Evolutionary conservation across 495 filamentous ascomycete species (phyloP), one percentile per base, ranked within the genome.

Genomic region (Symbiotaphrina buchneri): DNA sequence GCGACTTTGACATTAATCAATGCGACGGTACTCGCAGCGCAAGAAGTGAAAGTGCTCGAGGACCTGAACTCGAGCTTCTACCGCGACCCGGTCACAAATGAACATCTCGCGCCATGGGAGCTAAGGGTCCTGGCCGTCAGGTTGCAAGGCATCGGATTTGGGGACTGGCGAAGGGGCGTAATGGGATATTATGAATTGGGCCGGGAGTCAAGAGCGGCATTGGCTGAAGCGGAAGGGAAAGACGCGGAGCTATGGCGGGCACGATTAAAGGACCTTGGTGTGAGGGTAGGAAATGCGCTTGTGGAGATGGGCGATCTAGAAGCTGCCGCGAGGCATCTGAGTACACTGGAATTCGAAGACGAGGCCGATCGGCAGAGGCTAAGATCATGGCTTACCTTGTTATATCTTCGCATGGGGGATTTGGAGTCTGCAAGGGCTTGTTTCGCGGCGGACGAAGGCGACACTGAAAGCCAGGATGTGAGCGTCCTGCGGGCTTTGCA

Each of bases 241-340:
- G 61, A 62, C 20, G 51, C 53, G 8, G 45, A 54, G 30, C 38
- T 74, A 23, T 95, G 85, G 87, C 62, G 56, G 39, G 48, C 48
- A 1, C 38, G 87, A 24, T 49, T 93, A 3, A 50, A 49, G 6
- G 81, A 93, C 31, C 51, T 92, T 0, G 84, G 84, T 0, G 47
- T 92, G 6, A 49, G 74, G 28, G 77, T 79, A 6, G 84, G 71
- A 0, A 78, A 80, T 42, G 71, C 74, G 18, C 45, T 95, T 31
- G 61, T 93, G 3, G 84, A 94, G 53, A 91, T 91, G 79, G 80
- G 81, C 5, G 83, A 95, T 47, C 43, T 85, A 2, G 65, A 68
- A 31, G 74, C 71, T 5, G 87, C 84, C 2, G 62, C 48, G n/a
- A 48, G 69, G 27, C 74, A 81, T 40, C 52, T 97, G 1, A 53